A percentile compares a stretch with the other conserved stretches of the same genome.
These are phyloP conservation scores for Sclerotinia subarctica DNA, from an alignment of 2,329 filamentous ascomycete species.

Conservation along the genomic window DNA sequence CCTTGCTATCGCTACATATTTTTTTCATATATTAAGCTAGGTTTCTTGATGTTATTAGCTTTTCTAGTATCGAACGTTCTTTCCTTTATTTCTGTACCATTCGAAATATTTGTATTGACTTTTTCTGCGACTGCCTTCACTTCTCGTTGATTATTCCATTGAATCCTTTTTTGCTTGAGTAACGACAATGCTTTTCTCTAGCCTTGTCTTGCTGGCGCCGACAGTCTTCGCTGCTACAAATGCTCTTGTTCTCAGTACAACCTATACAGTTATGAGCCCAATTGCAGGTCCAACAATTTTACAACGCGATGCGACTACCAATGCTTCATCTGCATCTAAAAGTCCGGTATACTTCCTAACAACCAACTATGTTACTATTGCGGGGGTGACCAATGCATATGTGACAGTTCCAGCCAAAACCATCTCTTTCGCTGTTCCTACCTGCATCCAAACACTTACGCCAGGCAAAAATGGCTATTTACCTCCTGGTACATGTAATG, in stretches of 20 bases:
- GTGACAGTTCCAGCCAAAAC: constrained; percentile 20
- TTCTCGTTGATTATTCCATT: neutral
- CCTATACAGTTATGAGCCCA: neutral
- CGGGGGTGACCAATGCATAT: constrained; percentile 19
- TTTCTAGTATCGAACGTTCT: neutral
- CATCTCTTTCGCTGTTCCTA: constrained; percentile 18
- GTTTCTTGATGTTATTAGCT: neutral
- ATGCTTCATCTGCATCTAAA: neutral
- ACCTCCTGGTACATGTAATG: constrained; percentile 40
- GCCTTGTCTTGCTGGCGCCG: neutral
- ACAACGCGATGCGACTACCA: neutral
- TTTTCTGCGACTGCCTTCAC: neutral
- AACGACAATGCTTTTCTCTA: neutral
- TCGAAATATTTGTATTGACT: neutral
- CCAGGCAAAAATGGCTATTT: constrained; percentile 27
- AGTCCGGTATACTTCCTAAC: constrained; percentile 19
- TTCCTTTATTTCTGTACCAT: neutral
- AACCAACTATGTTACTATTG: constrained; percentile 21
- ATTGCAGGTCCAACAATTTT: neutral
- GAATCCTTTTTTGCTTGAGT: neutral
- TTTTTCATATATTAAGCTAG: neutral
- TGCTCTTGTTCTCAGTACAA: neutral
- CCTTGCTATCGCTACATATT: neutral
- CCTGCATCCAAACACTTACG: constrained; percentile 19
- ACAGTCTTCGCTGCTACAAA: neutral